These are phyloP conservation scores for Stemphylium lycopersici DNA, from an alignment of 2,329 filamentous ascomycete genomes.

Conservation along the genomic window DNA sequence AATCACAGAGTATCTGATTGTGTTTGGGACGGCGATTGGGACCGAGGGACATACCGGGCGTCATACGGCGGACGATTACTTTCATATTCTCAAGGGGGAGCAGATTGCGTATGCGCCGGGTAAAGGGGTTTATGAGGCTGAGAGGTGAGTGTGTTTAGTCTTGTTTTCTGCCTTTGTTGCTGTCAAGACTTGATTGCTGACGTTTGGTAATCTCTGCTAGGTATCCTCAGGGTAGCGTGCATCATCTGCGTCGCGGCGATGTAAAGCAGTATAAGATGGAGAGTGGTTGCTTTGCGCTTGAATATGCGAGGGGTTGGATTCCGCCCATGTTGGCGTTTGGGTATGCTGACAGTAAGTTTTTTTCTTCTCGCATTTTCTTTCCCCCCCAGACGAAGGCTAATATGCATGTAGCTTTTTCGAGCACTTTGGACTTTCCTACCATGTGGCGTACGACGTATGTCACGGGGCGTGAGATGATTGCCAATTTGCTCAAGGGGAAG, in stretches of 20 bases:
- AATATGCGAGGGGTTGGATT: slow-evolving; percentile 88
- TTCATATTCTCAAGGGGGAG: slow-evolving; percentile 82
- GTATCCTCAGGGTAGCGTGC: slow-evolving; percentile 71
- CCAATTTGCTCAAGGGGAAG: slow-evolving; percentile 61
- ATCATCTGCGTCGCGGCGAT: slow-evolving; percentile 72
- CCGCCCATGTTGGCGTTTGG: slow-evolving; percentile 92
- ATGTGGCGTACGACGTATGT: slow-evolving; percentile 78
- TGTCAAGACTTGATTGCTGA: background rate
- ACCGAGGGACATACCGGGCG: slow-evolving; percentile 88
- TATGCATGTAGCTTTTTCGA: slow-evolving; percentile 61
- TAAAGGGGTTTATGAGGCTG: slow-evolving; percentile 69
- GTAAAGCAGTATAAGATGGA: slow-evolving; percentile 88
- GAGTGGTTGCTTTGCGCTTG: slow-evolving; percentile 76
- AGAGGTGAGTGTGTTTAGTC: slow-evolving; percentile 42
- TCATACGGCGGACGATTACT: slow-evolving; percentile 93
- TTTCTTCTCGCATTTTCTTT: background rate
- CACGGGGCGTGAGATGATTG: slow-evolving; percentile 77
- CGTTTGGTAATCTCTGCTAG: slow-evolving; percentile 38
- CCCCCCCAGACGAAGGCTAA: too few species aligned
- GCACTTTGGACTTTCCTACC: slow-evolving; percentile 84
- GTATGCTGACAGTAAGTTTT: slow-evolving; percentile 70
- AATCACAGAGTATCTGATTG: slow-evolving; percentile 68
- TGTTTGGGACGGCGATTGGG: slow-evolving; percentile 67
- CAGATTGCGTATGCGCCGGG: slow-evolving; percentile 71
- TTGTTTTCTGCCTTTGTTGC: background rate